phyloP scores from a whole-genome alignment of 495 filamentous ascomycete species.

The Elaphomyces granulatus region DNA sequence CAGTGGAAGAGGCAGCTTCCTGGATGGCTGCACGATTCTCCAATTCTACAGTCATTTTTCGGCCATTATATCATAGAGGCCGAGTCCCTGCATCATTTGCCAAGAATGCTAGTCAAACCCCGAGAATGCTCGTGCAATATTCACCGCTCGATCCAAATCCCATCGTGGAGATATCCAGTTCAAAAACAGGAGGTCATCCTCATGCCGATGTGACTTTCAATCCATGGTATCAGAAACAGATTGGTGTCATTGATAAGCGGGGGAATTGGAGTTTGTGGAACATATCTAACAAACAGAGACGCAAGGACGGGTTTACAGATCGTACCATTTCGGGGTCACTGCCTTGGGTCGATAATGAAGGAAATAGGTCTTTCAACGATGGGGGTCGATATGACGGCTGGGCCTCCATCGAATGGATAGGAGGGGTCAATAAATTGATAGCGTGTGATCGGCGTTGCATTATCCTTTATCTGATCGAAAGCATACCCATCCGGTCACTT shows the following conservation, averaged over 20 bases:
- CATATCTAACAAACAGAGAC: conserved; percentile 31
- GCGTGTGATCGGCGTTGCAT: conserved; percentile 31
- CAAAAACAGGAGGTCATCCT: conserved; percentile 38
- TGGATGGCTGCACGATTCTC: conserved; percentile 52
- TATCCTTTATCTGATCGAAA: conserved; percentile 25
- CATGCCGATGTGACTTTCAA: conserved; percentile 71
- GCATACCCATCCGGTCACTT: conserved; percentile 9
- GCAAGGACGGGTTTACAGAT: conserved; percentile 13
- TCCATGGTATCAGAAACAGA: conserved; percentile 51
- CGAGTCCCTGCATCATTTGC: conserved; percentile 19
- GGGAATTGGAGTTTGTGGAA: conserved; percentile 72
- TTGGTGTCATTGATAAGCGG: conserved; percentile 56
- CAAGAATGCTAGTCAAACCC: neutral
- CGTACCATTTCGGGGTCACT: conserved; percentile 17
- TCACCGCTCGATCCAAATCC: conserved; percentile 50
- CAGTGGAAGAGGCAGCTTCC: conserved; percentile 30
- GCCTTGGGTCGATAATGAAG: conserved; percentile 16
- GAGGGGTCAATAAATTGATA: conserved; percentile 29
- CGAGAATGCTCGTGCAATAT: conserved; percentile 11
- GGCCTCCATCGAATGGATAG: conserved; percentile 36
- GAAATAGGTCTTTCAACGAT: conserved; percentile 6
- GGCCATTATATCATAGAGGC: conserved; percentile 34
- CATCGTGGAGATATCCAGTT: conserved; percentile 37
- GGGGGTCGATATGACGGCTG: conserved; percentile 33
- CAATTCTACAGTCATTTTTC: conserved; percentile 41